A percentile compares a stretch with the other conserved stretches of the same genome.
phyloP scores from a whole-genome alignment of 345 rosid species.

The Rubroshorea leprosula region DNA sequence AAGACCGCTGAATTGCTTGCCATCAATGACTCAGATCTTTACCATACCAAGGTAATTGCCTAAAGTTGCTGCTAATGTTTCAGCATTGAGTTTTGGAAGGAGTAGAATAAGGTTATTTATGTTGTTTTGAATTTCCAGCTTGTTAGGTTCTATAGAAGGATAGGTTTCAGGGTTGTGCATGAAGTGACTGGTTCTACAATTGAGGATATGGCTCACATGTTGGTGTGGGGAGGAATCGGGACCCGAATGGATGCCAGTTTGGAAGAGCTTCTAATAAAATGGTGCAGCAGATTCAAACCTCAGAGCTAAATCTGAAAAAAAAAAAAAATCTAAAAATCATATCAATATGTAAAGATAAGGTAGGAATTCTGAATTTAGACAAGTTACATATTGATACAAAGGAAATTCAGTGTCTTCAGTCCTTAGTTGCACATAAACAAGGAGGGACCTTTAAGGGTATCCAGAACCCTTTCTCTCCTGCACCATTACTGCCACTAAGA shows the following conservation, averaged over 20 bases:
- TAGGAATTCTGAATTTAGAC: too few species aligned
- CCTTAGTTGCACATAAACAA: too few species aligned
- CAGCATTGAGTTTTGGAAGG: not conserved
- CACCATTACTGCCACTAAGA: too few species aligned
- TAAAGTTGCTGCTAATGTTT: not conserved
- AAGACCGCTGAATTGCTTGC: conserved; percentile 78
- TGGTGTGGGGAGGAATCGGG: conserved; percentile 91
- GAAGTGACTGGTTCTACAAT: conserved; percentile 82
- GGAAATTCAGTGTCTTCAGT: too few species aligned
- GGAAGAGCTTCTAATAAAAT: conserved; percentile 59
- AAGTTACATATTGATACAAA: too few species aligned
- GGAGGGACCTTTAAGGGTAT: too few species aligned
- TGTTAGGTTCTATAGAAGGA: conserved; percentile 73
- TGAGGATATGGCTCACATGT: conserved; percentile 72
- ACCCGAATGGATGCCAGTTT: conserved; percentile 86
- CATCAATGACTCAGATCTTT: conserved; percentile 81
- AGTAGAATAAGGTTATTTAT: too few species aligned
- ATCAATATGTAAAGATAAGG: too few species aligned
- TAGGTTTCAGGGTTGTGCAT: conserved; percentile 64
- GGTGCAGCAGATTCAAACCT: conserved; percentile 59
- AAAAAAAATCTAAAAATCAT: too few species aligned
- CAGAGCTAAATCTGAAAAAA: conserved; percentile 12
- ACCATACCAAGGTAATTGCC: conserved; percentile 66
- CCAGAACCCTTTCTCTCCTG: not conserved
- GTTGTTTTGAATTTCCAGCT: conserved; percentile 34